Evolutionary conservation across 139 green algal genomes (phyloP).

Genomic region (Chlorella sp.): DNA sequence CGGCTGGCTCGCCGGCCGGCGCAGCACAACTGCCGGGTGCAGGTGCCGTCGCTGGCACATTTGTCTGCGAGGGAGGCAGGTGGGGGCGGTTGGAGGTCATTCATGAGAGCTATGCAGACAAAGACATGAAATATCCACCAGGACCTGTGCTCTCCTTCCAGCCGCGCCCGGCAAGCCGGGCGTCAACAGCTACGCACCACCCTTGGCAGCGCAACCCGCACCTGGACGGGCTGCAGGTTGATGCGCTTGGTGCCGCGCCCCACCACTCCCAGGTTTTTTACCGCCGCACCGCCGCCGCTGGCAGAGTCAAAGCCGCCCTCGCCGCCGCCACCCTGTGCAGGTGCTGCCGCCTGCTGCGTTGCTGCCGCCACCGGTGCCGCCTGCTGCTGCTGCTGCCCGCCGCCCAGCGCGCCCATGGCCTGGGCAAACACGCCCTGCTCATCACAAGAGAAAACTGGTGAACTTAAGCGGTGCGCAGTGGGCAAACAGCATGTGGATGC

Average conservation of each 20-base stretch:
- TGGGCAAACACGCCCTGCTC: slow-evolving; percentile 39
- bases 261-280: slow-evolving; percentile 59
- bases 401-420: not conserved
- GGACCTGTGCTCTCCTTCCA: too few species aligned
- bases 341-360: not conserved
- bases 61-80: not conserved
- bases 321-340: too few species aligned
- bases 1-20: not conserved
- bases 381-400: not conserved
- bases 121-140: too few species aligned
- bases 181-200: too few species aligned
- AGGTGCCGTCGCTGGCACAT: slow-evolving; percentile 2
- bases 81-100: not conserved
- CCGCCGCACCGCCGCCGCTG: not conserved
- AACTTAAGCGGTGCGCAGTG: too few species aligned
- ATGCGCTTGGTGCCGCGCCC: slow-evolving; percentile 67
- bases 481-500: too few species aligned
- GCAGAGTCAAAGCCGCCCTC: slow-evolving; percentile 8
- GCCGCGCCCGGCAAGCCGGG: too few species aligned
- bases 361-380: not conserved
- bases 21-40: not conserved
- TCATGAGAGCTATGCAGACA: too few species aligned
- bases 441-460: too few species aligned
- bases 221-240: slow-evolving; percentile 44
- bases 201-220: not conserved